A percentile compares a stretch with the other conserved stretches of the same genome.
Conservation (phyloP, 2,329 filamentous ascomycete species). For the Aureobasidium sp. region DNA sequence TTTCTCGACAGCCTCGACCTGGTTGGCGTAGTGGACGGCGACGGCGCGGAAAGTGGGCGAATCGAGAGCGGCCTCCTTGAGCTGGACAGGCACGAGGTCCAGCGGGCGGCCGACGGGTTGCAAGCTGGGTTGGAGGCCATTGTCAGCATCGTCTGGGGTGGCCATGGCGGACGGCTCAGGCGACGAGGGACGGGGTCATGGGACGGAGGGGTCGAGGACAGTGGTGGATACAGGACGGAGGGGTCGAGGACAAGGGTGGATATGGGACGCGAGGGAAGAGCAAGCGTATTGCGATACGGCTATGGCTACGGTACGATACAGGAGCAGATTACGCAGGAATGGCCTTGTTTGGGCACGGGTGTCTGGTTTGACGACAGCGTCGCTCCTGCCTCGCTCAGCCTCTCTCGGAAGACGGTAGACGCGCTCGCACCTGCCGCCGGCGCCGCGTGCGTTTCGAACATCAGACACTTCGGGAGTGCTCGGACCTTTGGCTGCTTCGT, state of each 20-base stretch:
- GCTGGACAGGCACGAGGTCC: slow-evolving; percentile 58
- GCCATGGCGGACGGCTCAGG: background rate
- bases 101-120: slow-evolving; percentile 33
- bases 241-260: too few species aligned
- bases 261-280: too few species aligned
- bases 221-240: background rate
- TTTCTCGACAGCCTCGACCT: slow-evolving; percentile 81
- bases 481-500: background rate
- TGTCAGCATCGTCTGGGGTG: background rate
- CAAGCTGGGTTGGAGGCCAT: slow-evolving; percentile 21
- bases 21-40: slow-evolving; percentile 77
- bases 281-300: slow-evolving; percentile 2
- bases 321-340: background rate
- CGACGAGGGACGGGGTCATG: background rate
- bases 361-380: background rate
- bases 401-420: too few species aligned
- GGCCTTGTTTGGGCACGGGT: background rate
- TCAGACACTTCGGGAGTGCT: background rate
- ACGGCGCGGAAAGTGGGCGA: slow-evolving; percentile 91
- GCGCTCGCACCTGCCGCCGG: background rate
- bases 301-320: background rate
- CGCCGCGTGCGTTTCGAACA: background rate
- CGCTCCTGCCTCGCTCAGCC: background rate
- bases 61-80: slow-evolving; percentile 93
- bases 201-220: background rate